Conservation (phyloP, 441 rosid species). For the Gossypium davidsonii region DNA sequence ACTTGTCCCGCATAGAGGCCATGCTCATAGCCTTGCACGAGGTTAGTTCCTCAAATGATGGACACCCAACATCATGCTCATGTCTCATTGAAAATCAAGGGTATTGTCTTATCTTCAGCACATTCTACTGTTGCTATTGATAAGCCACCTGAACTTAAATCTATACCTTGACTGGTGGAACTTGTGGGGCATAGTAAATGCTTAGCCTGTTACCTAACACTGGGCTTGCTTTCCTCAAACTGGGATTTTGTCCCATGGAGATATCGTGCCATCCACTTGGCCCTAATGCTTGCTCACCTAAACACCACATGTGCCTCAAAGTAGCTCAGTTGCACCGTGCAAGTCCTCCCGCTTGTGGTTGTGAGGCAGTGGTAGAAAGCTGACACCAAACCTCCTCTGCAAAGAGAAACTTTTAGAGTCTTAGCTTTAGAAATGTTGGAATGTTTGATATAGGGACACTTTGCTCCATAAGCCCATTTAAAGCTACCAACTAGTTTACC, state of each 20-base stretch:
- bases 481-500: background rate
- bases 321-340: background rate
- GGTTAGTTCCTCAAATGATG: background rate
- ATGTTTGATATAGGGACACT: too few relatives aligned
- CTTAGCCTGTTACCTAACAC: background rate
- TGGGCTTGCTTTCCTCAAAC: background rate
- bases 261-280: background rate
- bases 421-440: too few relatives aligned
- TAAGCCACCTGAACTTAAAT: background rate
- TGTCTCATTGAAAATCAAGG: background rate
- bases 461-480: background rate
- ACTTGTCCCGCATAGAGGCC: background rate
- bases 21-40: background rate
- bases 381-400: background rate
- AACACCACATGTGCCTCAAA: background rate
- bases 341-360: background rate
- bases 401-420: background rate
- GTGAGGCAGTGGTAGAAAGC: background rate
- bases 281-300: background rate
- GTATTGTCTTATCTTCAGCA: background rate
- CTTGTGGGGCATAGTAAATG: background rate
- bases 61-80: background rate
- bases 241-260: background rate
- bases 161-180: background rate
- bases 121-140: background rate